Evolutionary conservation across 2,329 filamentous ascomycete genomes (phyloP), one percentile per base, ranked within the genome.

Genomic region (Fusarium lateritium): DNA sequence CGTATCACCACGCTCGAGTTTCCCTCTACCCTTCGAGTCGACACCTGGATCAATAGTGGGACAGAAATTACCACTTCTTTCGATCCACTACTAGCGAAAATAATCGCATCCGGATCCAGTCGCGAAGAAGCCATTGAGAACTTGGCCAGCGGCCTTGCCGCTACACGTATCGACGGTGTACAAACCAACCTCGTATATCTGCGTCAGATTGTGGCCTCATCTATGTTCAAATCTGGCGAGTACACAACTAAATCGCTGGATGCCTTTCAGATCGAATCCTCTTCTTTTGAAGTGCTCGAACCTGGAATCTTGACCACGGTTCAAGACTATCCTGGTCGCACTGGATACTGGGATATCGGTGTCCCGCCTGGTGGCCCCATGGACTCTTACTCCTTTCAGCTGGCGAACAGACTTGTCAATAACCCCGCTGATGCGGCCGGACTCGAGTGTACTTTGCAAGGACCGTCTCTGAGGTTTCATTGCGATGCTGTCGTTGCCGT

Each of bases 31-130:
- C 80, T 84, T 24, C 83, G 89, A 6, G 83, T 92, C 26, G 89
- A 92, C 68, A 91, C 88, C 0, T 91, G 89, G 88, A 82, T 94
- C 67, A 84, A 88, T 22, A 82, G 86, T 31, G 91, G 91, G 7
- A 91, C 92, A 59, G 86, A 91, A 70, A 87, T 94, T 3, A 92
- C 91, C 0, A 89, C 90, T 6, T 88, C 92, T 67, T 94, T 94
- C 75, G 92, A 94, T 71, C 91, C 92, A 0, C 90, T 94, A 84
- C 89, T 94, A 49, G 89, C 91, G 2, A 94, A 94, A 75, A 81
- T 94, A 66, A 93, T 93, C 54, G 88, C 92, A 1, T 84, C 85
- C 52, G 91, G 88, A 0, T 80, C 82, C 2, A 84, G 85, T 44
- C 84, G 92, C 24, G 79, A 85, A 62, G 86, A 88, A 40, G 90